A percentile compares a stretch with the other conserved stretches of the same genome.
Evolutionary conservation across 441 rosid species (phyloP).

Genomic region (Erysimum pusillum): DNA sequence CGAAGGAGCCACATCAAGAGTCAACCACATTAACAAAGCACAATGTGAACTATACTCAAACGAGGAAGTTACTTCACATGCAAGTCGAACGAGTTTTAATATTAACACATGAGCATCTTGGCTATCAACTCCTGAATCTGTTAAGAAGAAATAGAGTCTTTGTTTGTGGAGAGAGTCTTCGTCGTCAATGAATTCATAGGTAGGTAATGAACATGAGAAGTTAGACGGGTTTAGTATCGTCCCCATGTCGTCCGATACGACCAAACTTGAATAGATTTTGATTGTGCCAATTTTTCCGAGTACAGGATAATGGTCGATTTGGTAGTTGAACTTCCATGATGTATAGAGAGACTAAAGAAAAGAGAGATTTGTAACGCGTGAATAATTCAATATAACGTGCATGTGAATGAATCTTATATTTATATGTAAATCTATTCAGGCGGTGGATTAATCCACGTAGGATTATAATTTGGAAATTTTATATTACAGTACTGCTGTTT

Average conservation of each 20-base stretch:
- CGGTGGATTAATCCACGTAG: background rate
- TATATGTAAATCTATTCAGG: background rate
- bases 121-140: conserved; percentile 5
- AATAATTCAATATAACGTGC: no score
- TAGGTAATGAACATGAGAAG: conserved; percentile 10
- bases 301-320: background rate
- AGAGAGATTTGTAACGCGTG: background rate
- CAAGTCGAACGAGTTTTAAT: background rate
- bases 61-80: conserved; percentile 3
- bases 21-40: conserved; percentile 27
- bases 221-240: no score
- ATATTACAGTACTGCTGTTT: background rate
- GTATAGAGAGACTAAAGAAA: background rate
- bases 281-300: background rate
- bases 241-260: no score
- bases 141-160: conserved; percentile 29
- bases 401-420: background rate
- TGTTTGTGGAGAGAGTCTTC: background rate
- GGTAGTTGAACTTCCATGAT: conserved; percentile 17
- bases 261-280: no score
- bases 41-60: conserved; percentile 1
- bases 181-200: conserved; percentile 14
- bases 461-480: background rate
- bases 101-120: background rate
- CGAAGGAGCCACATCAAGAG: conserved; percentile 11